Evolutionary conservation across 2,329 filamentous ascomycete species (phyloP).

Genomic region (Didymella segeticola): DNA sequence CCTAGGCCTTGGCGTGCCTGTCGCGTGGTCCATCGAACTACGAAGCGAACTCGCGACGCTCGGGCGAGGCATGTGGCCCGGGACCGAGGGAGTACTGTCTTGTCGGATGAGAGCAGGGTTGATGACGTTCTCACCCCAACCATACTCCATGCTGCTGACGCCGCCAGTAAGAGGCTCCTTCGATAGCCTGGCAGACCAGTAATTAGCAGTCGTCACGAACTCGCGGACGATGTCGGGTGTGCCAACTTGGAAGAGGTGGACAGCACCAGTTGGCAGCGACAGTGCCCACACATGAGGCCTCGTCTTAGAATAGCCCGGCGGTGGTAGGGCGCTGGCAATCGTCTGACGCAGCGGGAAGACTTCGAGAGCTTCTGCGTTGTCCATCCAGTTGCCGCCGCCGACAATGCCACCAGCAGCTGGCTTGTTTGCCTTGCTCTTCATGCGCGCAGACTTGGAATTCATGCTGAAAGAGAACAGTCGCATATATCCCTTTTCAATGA

Average conservation of each 20-base stretch:
- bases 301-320: slow-evolving; percentile 89
- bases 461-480: slow-evolving; percentile 91
- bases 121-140: slow-evolving; percentile 88
- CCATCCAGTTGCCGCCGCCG: slow-evolving; percentile 97
- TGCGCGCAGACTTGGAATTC: slow-evolving; percentile 74
- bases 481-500: slow-evolving; percentile 93
- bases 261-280: slow-evolving; percentile 87
- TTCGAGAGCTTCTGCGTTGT: slow-evolving; percentile 89
- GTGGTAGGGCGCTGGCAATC: slow-evolving; percentile 85
- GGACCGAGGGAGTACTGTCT: slow-evolving; percentile 42
- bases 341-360: slow-evolving; percentile 89
- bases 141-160: slow-evolving; percentile 96
- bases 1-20: slow-evolving; percentile 65
- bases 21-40: slow-evolving; percentile 63
- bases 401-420: slow-evolving; percentile 71
- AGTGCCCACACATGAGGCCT: slow-evolving; percentile 94
- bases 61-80: slow-evolving; percentile 53
- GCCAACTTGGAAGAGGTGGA: slow-evolving; percentile 97
- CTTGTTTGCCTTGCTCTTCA: slow-evolving; percentile 65
- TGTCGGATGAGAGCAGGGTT: slow-evolving; percentile 58
- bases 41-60: slow-evolving; percentile 68
- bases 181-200: slow-evolving; percentile 93
- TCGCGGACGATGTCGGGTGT: slow-evolving; percentile 94
- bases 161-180: slow-evolving; percentile 92
- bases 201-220: slow-evolving; percentile 93